Percentiles rank a stretch among this genome's conserved stretches.
Evolutionary conservation across 2,329 filamentous ascomycete genomes (phyloP).

Genomic region (Talaromyces atroroseus): DNA sequence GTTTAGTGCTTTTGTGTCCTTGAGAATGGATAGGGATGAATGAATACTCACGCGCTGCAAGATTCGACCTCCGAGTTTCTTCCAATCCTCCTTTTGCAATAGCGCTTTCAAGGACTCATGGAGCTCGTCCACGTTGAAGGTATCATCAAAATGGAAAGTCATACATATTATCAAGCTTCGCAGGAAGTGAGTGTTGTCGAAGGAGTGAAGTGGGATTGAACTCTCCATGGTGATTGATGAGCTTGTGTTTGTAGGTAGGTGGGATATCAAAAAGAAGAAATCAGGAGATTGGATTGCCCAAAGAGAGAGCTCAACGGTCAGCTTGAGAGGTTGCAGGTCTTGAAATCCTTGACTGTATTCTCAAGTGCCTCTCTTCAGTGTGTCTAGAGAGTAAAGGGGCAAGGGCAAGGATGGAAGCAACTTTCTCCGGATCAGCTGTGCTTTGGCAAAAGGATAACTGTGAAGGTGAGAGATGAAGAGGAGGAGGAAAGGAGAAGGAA

Average conservation of each 20-base stretch:
- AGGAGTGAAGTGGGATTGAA: not conserved
- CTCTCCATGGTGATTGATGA: not conserved
- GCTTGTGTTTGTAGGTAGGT: too few relatives aligned
- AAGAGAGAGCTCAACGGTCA: too few relatives aligned
- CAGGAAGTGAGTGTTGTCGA: not conserved
- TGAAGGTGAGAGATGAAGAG: not conserved
- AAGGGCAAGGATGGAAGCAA: not conserved
- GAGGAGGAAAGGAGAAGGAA: not conserved
- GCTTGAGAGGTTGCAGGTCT: not conserved
- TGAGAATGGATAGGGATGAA: not conserved
- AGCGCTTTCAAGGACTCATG: not conserved
- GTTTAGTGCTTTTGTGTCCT: not conserved
- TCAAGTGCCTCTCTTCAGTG: not conserved
- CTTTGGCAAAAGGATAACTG: not conserved
- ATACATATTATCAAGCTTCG: slow-evolving; percentile 4
- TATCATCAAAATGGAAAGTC: not conserved
- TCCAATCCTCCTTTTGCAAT: not conserved
- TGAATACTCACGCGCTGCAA: not conserved
- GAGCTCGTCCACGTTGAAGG: not conserved
- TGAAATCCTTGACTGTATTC: not conserved
- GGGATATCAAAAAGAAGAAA: not conserved
- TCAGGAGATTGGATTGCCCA: not conserved
- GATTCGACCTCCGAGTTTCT: not conserved
- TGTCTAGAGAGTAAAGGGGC: not conserved
- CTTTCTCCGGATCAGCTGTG: not conserved